A percentile compares a stretch with the other conserved stretches of the same genome.
Evolutionary conservation across 768 basidiomycete genomes (phyloP).

Genomic region (Leccinellum luteum): DNA sequence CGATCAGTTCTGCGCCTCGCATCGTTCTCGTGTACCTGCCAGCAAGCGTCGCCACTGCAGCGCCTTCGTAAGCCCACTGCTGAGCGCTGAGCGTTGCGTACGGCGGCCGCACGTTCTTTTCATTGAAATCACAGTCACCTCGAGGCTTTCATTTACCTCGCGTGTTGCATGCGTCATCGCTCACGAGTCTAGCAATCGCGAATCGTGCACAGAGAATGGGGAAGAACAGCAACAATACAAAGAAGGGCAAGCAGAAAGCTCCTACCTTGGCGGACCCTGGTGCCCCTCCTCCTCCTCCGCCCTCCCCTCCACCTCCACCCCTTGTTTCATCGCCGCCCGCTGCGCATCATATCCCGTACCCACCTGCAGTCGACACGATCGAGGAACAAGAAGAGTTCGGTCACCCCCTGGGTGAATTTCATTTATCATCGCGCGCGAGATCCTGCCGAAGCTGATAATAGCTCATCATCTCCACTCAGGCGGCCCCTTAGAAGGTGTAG

Average conservation of each 20-base stretch:
- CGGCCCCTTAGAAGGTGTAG: constrained; percentile 15
- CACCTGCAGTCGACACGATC: constrained; percentile 21
- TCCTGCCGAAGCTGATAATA: constrained; percentile 9
- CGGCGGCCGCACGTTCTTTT: constrained; percentile 5
- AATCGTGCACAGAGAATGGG: constrained; percentile 25
- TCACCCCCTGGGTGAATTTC: constrained; percentile 19
- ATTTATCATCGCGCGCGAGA: constrained; percentile 1
- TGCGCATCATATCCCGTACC: constrained; percentile 25
- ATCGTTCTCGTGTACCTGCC: neutral
- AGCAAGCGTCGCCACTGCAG: neutral
- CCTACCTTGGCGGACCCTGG: constrained; percentile 6
- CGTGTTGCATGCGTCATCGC: constrained; percentile 28
- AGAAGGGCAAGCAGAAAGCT: constrained; percentile 36
- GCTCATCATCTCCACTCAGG: constrained; percentile 11
- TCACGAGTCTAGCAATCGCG: constrained; percentile 20
- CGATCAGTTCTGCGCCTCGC: constrained; percentile 7
- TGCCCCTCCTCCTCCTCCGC: constrained; percentile 10
- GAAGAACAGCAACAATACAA: constrained; percentile 22
- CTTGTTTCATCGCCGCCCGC: constrained; percentile 21
- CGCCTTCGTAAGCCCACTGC: constrained; percentile 14
- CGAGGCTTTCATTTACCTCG: constrained; percentile 31
- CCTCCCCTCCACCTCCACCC: constrained; percentile 11
- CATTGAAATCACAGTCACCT: constrained; percentile 15
- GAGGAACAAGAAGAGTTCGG: constrained; percentile 26
- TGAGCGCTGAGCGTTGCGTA: neutral